These are phyloP conservation scores for Alnus rubra DNA, from an alignment of 306 rosid genomes.

Conservation along the genomic window DNA sequence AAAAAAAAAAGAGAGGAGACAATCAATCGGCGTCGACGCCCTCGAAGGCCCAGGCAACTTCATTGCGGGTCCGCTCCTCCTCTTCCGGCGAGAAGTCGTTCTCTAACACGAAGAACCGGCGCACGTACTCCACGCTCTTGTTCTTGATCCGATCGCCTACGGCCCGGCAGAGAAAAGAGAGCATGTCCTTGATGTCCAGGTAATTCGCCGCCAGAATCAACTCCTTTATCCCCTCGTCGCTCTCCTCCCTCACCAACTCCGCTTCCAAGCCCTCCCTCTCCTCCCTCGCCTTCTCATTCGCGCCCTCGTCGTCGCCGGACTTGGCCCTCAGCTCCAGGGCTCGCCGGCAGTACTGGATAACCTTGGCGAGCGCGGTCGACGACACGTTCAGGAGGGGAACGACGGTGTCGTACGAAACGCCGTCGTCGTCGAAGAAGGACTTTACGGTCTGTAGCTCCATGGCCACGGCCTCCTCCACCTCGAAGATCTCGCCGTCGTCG, in stretches of 20 bases:
- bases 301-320: background rate
- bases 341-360: conserved; percentile 20
- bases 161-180: conserved; percentile 5
- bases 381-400: conserved; percentile 33
- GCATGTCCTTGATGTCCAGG: conserved; percentile 20
- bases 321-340: background rate
- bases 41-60: conserved; percentile 35
- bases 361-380: conserved; percentile 9
- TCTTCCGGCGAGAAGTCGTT: conserved; percentile 40
- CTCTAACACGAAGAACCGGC: conserved; percentile 29
- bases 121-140: conserved; percentile 35
- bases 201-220: conserved; percentile 33
- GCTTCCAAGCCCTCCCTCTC: background rate
- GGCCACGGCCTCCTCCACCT: conserved; percentile 15
- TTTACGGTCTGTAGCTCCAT: conserved; percentile 34
- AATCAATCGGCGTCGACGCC: conserved; percentile 37
- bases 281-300: background rate
- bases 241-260: background rate
- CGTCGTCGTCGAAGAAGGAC: conserved; percentile 24
- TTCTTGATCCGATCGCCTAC: conserved; percentile 30
- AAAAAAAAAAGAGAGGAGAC: too few relatives aligned
- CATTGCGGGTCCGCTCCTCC: conserved; percentile 24
- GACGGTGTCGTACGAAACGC: background rate
- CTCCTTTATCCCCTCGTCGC: conserved; percentile 1
- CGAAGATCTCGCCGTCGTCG: conserved; percentile 19